Base-by-base conservation (phyloP, 2,329 filamentous ascomycete genomes). In the Talaromyces marneffei region DNA sequence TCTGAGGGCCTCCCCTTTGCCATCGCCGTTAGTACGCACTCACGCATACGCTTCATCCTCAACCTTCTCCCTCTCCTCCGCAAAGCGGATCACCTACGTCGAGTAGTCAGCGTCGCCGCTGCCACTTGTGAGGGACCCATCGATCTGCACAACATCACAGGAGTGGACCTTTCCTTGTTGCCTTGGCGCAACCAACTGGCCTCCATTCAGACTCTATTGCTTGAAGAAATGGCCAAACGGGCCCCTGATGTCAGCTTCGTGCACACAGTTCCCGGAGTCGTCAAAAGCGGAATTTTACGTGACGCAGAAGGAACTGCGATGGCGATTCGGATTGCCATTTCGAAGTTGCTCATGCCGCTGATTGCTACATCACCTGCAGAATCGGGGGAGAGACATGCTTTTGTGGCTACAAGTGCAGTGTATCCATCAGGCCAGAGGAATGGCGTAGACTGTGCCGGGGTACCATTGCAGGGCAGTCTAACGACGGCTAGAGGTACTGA, bases 31-130 rank as follows among this genome's bases (percentile, higher is more conserved):
- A 75, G 77, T 20, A 83, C 82, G 71, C 87, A 87, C 71, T 77
- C 81, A 4, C 85, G 85, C 20, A 78, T 82, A 64, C 82, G 83
- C 40, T 83, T 87, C 66, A 77, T 82, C 12, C 61, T 77, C 48
- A 84, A 85, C 59, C 78, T 88, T 0, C 79, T 87, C 8, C 85
- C 85, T 0, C 76, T 81, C 0, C 75, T 88, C 2, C 73, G 75
- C 10, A 68, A 67, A n/a, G 78, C 83, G 0, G 66, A 75, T 0
- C 64, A 72, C 4, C 75, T 85, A 25, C 77, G 80, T 0, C 81
- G 84, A 8, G 81, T 85, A 8, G 77, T 86, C 25, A 80, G 74
- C n/a, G 78, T 86, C n/a, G 72, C 83, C 0, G 80, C 78, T 0
- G 82, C 75, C 4, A 79, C 81, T n/a, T 75, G 77, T 14, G 84